These are phyloP conservation scores for Coemansia sp. DNA, from an alignment of 192 early-diverging fungal species.

Conservation along the genomic window DNA sequence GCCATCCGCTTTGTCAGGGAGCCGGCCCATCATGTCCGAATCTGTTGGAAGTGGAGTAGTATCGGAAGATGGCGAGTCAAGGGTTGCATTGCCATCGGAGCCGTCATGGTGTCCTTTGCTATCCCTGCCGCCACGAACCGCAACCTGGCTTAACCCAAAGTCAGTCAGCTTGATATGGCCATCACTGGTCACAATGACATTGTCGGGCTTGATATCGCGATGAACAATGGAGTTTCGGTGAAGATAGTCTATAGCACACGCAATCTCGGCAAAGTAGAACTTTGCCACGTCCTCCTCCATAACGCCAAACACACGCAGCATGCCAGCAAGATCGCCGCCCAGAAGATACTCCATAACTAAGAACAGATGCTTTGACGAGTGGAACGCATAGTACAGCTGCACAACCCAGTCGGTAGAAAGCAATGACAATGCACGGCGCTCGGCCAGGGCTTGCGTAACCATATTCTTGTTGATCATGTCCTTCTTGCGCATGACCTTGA, in stretches of 20 bases:
- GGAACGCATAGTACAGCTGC: conserved; percentile 90
- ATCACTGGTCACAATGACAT: conserved; percentile 82
- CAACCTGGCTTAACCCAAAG: conserved; percentile 89
- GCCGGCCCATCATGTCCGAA: conserved; percentile 14
- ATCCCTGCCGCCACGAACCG: conserved; percentile 51
- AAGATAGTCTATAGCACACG: conserved; percentile 86
- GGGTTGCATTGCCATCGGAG: conserved; percentile 12
- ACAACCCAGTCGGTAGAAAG: conserved; percentile 84
- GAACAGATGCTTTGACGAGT: conserved; percentile 84
- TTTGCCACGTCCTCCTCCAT: conserved; percentile 79
- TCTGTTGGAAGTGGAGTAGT: conserved; percentile 23
- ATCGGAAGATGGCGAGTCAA: conserved; percentile 24
- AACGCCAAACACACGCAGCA: conserved; percentile 70
- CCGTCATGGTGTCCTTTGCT: conserved; percentile 33
- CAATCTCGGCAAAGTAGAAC: conserved; percentile 90
- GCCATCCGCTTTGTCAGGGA: conserved; percentile 37
- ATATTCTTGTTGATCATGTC: conserved; percentile 96
- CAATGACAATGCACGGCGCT: conserved; percentile 80
- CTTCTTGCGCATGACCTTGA: conserved; percentile 89
- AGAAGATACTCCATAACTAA: conserved; percentile 91
- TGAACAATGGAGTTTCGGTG: conserved; percentile 90
- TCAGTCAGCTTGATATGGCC: conserved; percentile 94
- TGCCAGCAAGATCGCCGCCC: conserved; percentile 81
- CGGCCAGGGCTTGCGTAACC: conserved; percentile 88
- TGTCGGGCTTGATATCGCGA: conserved; percentile 78